Percentiles rank a stretch among this genome's conserved stretches.
phyloP scores from a whole-genome alignment of 2,329 filamentous ascomycete genomes.

The Aspergillus melleus region DNA sequence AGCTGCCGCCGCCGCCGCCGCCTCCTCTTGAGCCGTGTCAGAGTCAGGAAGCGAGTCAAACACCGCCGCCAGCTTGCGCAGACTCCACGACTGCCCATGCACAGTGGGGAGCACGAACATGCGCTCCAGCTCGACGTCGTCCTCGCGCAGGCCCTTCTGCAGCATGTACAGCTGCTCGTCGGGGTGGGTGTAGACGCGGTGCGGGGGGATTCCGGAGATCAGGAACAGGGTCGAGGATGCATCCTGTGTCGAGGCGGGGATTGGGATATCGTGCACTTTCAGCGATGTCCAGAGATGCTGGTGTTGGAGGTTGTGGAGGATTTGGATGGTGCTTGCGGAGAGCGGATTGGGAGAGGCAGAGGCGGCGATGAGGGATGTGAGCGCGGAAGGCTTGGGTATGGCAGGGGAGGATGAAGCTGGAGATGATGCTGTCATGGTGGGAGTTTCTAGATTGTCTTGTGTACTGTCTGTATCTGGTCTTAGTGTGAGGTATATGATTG shows the following conservation, averaged over 20 bases:
- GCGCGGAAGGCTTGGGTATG: slow-evolving; percentile 34
- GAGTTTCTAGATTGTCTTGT: not conserved
- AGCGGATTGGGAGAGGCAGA: slow-evolving; percentile 26
- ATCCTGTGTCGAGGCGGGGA: slow-evolving; percentile 11
- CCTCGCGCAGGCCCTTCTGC: slow-evolving; percentile 48
- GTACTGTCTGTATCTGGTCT: not conserved
- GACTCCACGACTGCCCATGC: slow-evolving; percentile 60
- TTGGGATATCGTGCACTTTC: slow-evolving; percentile 48
- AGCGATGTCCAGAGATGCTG: slow-evolving; percentile 63
- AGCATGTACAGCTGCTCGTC: slow-evolving; percentile 64
- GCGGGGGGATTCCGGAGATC: slow-evolving; percentile 62
- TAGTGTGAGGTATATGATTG: no score
- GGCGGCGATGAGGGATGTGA: slow-evolving; percentile 41
- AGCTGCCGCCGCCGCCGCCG: not conserved
- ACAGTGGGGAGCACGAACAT: slow-evolving; percentile 63
- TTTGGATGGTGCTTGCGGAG: slow-evolving; percentile 55
- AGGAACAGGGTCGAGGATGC: slow-evolving; percentile 45
- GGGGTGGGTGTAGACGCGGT: slow-evolving; percentile 62
- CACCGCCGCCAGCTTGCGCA: slow-evolving; percentile 55
- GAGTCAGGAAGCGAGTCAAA: slow-evolving; percentile 55
- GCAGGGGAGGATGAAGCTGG: slow-evolving; percentile 13
- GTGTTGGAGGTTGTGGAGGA: slow-evolving; percentile 64
- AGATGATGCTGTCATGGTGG: not conserved
- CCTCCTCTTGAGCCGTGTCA: slow-evolving; percentile 13
- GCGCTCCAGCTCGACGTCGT: slow-evolving; percentile 51